A percentile compares a stretch with the other conserved stretches of the same genome.
These are phyloP conservation scores for Casuarina equisetifolia DNA, from an alignment of 306 rosid species.

Conservation along the genomic window DNA sequence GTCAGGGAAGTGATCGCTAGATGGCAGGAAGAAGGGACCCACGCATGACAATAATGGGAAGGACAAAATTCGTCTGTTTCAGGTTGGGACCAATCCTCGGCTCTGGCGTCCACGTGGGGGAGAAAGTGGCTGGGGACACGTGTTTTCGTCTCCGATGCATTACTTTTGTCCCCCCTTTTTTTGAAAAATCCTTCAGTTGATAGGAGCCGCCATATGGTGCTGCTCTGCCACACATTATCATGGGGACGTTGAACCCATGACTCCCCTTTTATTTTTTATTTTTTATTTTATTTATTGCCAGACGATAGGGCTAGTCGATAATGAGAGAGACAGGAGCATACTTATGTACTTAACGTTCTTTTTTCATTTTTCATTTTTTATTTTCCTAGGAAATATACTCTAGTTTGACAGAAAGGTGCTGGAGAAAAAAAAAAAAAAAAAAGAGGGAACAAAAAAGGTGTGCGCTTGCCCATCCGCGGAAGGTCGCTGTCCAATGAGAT, in stretches of 20 bases:
- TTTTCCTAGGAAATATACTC: too few relatives aligned
- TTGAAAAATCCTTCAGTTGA: background rate
- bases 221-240: slow-evolving; percentile 43
- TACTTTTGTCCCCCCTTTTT: background rate
- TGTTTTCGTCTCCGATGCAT: slow-evolving; percentile 7
- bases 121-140: background rate
- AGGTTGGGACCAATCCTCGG: slow-evolving; percentile 20
- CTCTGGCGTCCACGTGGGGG: slow-evolving; percentile 38
- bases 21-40: slow-evolving; percentile 6
- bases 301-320: background rate
- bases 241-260: slow-evolving; percentile 37
- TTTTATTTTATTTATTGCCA: background rate
- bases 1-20: background rate
- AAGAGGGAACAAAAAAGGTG: background rate
- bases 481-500: slow-evolving; percentile 2
- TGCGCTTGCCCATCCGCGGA: background rate
- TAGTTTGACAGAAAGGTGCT: background rate
- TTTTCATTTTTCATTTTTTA: background rate
- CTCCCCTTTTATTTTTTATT: slow-evolving; percentile 13
- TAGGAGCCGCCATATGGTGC: slow-evolving; percentile 26
- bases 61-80: slow-evolving; percentile 19
- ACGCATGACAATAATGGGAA: slow-evolving; percentile 16
- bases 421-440: background rate
- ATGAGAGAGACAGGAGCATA: background rate
- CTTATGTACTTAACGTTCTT: background rate